Evolutionary conservation across 441 rosid species (phyloP), one percentile per base, ranked within the genome.

Genomic region (Hypseocharis bilobata): DNA sequence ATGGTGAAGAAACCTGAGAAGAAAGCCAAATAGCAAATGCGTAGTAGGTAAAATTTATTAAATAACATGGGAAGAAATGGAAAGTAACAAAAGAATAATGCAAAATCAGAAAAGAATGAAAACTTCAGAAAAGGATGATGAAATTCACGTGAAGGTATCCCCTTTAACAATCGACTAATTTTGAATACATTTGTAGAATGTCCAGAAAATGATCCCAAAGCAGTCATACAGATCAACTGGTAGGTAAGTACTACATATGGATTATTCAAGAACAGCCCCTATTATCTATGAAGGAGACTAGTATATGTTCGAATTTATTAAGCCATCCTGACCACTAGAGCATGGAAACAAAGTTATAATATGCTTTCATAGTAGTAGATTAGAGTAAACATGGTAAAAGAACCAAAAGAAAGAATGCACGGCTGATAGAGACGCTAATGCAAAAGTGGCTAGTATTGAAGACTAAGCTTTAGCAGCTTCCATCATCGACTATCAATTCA

Each of bases 1-100:
- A 84, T 89, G 44, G 96, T 87, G 65, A 94, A 91, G 79, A 94
- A 94, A 62, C 99, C 99, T 90, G 77, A 49, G 74, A 74, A 64
- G 54, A 6, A 72, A 70, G 70, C 62, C 19, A 68, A 55, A 42
- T 36, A 2, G 60, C 16, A 28, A 47, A 49, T 67, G 26, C 6
- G 29, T n/a, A 67, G 60, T 56, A 54, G 1, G 32, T 6, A 26
- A n/a, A 25, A 20, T 56, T 44, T 61, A 60, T 22, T 29, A 71
- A 60, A 60, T 8, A 44, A 44, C n/a, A n/a, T n/a, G n/a, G n/a
- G n/a, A n/a, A n/a, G n/a, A n/a, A n/a, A n/a, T n/a, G n/a, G n/a
- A n/a, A n/a, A n/a, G n/a, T n/a, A n/a, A n/a, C n/a, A n/a, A n/a
- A n/a, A n/a, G n/a, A n/a, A n/a, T n/a, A n/a, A n/a, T 44, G 49